Evolutionary conservation across 305 asterid genomes (phyloP).

Genomic region (Fraxinus ornus): DNA sequence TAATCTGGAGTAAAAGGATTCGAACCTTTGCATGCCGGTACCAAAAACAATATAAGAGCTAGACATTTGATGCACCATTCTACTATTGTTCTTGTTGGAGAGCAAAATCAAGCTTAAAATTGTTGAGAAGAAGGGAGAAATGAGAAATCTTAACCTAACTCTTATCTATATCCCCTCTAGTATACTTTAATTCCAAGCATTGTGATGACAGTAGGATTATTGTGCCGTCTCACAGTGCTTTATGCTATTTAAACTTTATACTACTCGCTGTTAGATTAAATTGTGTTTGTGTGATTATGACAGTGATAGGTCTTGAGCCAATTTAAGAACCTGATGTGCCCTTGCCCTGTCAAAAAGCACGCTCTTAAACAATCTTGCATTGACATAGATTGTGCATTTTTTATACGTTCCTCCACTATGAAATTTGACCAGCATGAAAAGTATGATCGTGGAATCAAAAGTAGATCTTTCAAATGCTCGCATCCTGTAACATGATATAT

Average conservation of each 20-base stretch:
- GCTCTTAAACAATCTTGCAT: not conserved
- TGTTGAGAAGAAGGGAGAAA: not conserved
- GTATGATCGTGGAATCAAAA: not conserved
- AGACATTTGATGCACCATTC: not conserved
- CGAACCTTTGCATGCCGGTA: too few species aligned
- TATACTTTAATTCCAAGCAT: not conserved
- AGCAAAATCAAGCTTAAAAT: not conserved
- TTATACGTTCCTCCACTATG: not conserved
- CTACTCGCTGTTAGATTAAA: not conserved
- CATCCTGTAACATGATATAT: too few species aligned
- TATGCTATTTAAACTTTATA: not conserved
- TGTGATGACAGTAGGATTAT: not conserved
- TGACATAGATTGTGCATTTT: not conserved
- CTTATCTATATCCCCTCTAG: not conserved
- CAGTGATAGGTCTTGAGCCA: not conserved
- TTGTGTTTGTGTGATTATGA: not conserved
- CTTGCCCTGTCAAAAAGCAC: not conserved
- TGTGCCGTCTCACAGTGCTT: not conserved
- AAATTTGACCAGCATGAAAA: not conserved
- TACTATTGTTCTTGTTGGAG: not conserved
- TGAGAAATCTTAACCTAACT: not conserved
- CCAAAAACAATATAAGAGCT: not conserved
- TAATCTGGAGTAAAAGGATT: too few species aligned
- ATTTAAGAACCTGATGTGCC: not conserved
- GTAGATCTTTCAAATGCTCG: too few species aligned